Percentiles rank a stretch among this genome's conserved stretches.
Conservation (phyloP, 1,139 yeast genomes). For the Sugiyamaella castrensis region DNA sequence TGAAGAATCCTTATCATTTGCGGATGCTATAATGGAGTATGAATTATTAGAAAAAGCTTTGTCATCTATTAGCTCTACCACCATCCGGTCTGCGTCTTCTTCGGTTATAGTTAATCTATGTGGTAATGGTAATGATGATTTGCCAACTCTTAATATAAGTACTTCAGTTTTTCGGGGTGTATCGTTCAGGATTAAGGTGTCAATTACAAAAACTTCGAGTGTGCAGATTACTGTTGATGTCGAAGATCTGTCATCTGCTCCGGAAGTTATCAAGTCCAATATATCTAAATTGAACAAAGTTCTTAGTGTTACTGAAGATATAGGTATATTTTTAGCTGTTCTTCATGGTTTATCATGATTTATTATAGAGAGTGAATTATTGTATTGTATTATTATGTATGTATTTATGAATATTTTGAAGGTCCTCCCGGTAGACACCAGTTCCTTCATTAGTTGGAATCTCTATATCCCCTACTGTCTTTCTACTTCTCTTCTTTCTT, state of each 20-base stretch:
- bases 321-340: slow-evolving; percentile 7
- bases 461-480: no score
- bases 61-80: not conserved
- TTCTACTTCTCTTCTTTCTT: no score
- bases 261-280: not conserved
- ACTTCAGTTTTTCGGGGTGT: slow-evolving; percentile 1
- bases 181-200: slow-evolving; percentile 2
- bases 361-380: slow-evolving; percentile 30
- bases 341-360: slow-evolving; percentile 14
- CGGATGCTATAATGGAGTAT: slow-evolving; percentile 26
- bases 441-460: no score
- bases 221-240: not conserved
- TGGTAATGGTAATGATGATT: not conserved
- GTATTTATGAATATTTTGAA: slow-evolving; percentile 29
- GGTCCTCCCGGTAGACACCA: slow-evolving; percentile 1
- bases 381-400: slow-evolving; percentile 28
- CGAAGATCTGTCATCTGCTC: not conserved
- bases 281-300: slow-evolving; percentile 2
- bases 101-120: slow-evolving; percentile 4
- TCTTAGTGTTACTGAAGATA: slow-evolving; percentile 6
- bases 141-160: slow-evolving; percentile 1
- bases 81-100: not conserved
- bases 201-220: not conserved
- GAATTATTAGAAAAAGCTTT: slow-evolving; percentile 12
- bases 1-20: slow-evolving; percentile 20